Evolutionary conservation across 2,329 filamentous ascomycete genomes (phyloP).

Genomic region (Bretziella fagacearum): DNA sequence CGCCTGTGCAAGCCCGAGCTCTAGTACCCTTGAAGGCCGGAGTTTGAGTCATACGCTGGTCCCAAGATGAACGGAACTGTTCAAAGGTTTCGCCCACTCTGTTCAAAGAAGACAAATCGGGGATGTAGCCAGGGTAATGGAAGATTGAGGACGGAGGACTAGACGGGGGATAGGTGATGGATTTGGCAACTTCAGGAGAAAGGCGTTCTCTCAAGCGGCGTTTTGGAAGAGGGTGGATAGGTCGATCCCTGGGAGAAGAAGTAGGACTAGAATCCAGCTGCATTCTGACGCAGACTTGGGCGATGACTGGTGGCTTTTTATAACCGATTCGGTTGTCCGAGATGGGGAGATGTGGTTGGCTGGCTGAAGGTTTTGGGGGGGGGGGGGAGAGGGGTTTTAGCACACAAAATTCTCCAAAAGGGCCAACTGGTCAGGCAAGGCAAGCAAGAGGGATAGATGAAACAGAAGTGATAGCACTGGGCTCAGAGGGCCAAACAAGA

Average conservation of each 20-base stretch:
- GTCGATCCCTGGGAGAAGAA: constrained; percentile 51
- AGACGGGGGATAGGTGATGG: constrained; percentile 65
- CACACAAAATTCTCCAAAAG: too few relatives aligned
- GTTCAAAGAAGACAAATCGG: neutral
- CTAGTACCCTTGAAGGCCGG: neutral
- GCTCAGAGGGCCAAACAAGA: too few relatives aligned
- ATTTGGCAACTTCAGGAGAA: constrained; percentile 66
- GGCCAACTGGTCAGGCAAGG: too few relatives aligned
- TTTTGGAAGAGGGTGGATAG: constrained; percentile 83
- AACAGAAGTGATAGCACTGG: too few relatives aligned
- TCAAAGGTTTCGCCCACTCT: too few relatives aligned
- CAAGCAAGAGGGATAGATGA: neutral
- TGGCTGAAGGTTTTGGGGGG: neutral
- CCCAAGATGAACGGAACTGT: too few relatives aligned
- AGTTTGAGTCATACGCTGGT: too few relatives aligned
- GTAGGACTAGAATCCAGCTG: constrained; percentile 45
- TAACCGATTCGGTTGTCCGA: neutral
- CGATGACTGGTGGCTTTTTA: neutral
- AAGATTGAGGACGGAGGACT: constrained; percentile 38
- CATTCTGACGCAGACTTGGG: constrained; percentile 6
- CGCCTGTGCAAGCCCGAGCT: neutral
- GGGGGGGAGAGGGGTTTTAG: neutral
- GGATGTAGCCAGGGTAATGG: constrained; percentile 30
- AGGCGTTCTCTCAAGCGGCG: constrained; percentile 74
- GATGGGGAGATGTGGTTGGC: neutral